Conservation (phyloP, 108 stramenopile genomes). For the Pseudonitzschia multiseries region DNA sequence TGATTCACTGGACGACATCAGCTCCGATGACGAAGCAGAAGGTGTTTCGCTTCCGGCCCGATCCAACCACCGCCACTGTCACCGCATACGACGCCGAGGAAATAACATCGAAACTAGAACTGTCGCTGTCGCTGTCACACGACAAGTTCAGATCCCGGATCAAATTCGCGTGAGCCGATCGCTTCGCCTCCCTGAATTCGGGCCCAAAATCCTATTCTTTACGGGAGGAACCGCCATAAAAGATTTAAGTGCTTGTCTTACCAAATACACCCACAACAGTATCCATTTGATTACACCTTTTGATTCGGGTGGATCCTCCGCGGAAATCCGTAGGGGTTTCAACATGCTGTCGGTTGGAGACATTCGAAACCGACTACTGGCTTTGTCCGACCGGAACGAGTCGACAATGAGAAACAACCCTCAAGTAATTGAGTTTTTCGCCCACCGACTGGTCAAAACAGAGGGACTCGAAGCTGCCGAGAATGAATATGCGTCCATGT, state of each 20-base stretch:
- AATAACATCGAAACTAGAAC: background rate
- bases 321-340: slow-evolving; percentile 37
- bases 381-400: slow-evolving; percentile 16
- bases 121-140: slow-evolving; percentile 20
- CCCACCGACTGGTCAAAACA: slow-evolving; percentile 17
- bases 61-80: background rate
- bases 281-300: slow-evolving; percentile 43
- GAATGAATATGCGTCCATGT: slow-evolving; percentile 20
- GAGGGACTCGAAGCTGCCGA: slow-evolving; percentile 11
- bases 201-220: slow-evolving; percentile 34
- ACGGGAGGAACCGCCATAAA: slow-evolving; percentile 34
- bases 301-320: slow-evolving; percentile 38
- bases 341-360: slow-evolving; percentile 34
- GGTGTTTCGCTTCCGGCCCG: background rate
- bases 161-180: slow-evolving; percentile 24
- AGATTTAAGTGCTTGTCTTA: slow-evolving; percentile 28
- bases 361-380: slow-evolving; percentile 28
- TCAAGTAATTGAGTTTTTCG: slow-evolving; percentile 19
- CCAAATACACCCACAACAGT: slow-evolving; percentile 35
- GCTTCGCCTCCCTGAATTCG: slow-evolving; percentile 33
- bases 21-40: slow-evolving; percentile 8
- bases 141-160: slow-evolving; percentile 27
- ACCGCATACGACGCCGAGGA: background rate
- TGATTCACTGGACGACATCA: slow-evolving; percentile 31
- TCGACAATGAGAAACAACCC: slow-evolving; percentile 26